phyloP scores from a whole-genome alignment of 2,329 filamentous ascomycete genomes.

The Xylariaceae sp. region DNA sequence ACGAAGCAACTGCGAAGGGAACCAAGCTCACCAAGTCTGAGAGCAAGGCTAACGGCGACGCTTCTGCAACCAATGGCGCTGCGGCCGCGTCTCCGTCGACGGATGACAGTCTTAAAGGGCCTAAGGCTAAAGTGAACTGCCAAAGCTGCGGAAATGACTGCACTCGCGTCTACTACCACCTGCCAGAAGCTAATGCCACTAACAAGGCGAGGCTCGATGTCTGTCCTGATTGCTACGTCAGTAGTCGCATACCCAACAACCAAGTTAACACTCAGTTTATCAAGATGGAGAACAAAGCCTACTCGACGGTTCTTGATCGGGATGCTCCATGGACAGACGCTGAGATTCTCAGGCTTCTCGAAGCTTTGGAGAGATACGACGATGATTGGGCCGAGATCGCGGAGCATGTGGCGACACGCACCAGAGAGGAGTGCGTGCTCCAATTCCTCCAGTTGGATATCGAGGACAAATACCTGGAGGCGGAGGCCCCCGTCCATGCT shows the following conservation, averaged over 20 bases:
- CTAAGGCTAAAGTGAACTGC: constrained; percentile 70
- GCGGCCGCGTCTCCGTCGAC: constrained; percentile 31
- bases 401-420: constrained; percentile 84
- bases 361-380: constrained; percentile 86
- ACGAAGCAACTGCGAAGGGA: constrained; percentile 81
- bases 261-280: constrained; percentile 75
- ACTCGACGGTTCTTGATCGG: constrained; percentile 69
- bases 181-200: constrained; percentile 46
- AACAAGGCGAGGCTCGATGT: constrained; percentile 73
- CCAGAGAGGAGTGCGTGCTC: constrained; percentile 89
- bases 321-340: constrained; percentile 88
- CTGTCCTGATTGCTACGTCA: constrained; percentile 84
- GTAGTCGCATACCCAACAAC: constrained; percentile 73
- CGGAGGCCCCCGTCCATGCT: constrained; percentile 51
- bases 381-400: constrained; percentile 94
- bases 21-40: constrained; percentile 62
- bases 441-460: constrained; percentile 96
- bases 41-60: constrained; percentile 70
- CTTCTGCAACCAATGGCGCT: constrained; percentile 57
- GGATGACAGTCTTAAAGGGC: constrained; percentile 57
- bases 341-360: constrained; percentile 80
- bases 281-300: constrained; percentile 81
- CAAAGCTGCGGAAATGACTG: constrained; percentile 91
- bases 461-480: constrained; percentile 91
- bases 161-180: constrained; percentile 55